A percentile compares a stretch with the other conserved stretches of the same genome.
Conservation (phyloP, 1,139 yeast species). For the Saccharomyces uvarum region DNA sequence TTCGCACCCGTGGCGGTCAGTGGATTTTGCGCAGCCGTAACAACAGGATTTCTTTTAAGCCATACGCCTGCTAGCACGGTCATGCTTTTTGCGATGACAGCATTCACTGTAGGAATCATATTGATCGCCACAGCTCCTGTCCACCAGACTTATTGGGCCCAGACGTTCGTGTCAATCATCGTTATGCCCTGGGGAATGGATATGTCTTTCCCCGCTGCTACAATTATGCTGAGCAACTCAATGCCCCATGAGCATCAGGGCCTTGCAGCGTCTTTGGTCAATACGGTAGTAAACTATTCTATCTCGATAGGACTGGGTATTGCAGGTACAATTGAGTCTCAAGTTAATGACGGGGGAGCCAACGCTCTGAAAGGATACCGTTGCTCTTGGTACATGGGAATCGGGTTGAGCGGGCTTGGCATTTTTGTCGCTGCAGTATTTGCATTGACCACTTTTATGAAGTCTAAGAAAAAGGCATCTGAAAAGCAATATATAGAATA, state of each 20-base stretch:
- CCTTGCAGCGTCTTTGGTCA: constrained; percentile 55
- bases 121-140: constrained; percentile 42
- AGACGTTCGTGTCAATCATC: constrained; percentile 41
- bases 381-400: not conserved
- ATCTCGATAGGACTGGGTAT: constrained; percentile 57
- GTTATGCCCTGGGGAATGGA: constrained; percentile 58
- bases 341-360: constrained; percentile 14
- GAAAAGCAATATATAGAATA: not conserved
- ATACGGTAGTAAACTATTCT: constrained; percentile 55
- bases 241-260: constrained; percentile 54
- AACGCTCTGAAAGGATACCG: not conserved
- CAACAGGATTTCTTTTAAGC: constrained; percentile 40
- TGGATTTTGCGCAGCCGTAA: constrained; percentile 36
- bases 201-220: constrained; percentile 57
- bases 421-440: not conserved
- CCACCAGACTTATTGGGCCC: constrained; percentile 47
- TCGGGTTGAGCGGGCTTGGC: not conserved
- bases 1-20: constrained; percentile 33
- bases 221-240: constrained; percentile 43
- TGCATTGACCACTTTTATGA: not conserved
- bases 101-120: constrained; percentile 37
- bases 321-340: constrained; percentile 54
- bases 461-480: not conserved
- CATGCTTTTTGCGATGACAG: constrained; percentile 40
- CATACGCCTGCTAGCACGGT: constrained; percentile 37